Evolutionary conservation across 2,329 filamentous ascomycete genomes (phyloP).

Genomic region (Drechslerella stenobrocha): DNA sequence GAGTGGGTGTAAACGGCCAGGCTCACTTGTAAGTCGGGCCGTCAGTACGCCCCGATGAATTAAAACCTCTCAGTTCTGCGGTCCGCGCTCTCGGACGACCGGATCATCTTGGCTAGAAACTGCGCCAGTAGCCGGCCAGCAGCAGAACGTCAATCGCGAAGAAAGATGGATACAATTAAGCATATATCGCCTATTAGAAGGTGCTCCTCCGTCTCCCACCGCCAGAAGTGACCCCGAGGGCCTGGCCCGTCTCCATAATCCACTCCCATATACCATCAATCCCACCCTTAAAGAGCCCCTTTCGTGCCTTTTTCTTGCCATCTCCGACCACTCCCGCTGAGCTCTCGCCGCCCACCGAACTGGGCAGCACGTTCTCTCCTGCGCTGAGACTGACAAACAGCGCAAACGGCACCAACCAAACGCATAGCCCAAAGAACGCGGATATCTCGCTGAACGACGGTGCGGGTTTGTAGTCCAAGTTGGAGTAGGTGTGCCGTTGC

Average conservation of each 20-base stretch:
- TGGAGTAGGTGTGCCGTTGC: slow-evolving; percentile 51
- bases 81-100: no score
- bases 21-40: no score
- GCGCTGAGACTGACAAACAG: slow-evolving; percentile 93
- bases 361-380: slow-evolving; percentile 90
- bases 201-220: slow-evolving; percentile 47
- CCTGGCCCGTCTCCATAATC: slow-evolving; percentile 58
- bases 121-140: no score
- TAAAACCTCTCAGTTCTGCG: no score
- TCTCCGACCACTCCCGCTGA: slow-evolving; percentile 49
- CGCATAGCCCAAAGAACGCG: slow-evolving; percentile 91
- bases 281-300: slow-evolving; percentile 69
- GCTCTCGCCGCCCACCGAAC: slow-evolving; percentile 75
- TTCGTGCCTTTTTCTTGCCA: slow-evolving; percentile 59
- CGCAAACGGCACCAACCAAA: slow-evolving; percentile 94
- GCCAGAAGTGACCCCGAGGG: slow-evolving; percentile 43
- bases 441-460: slow-evolving; percentile 93
- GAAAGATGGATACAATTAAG: no score
- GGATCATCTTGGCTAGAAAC: no score
- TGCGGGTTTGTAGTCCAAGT: slow-evolving; percentile 59
- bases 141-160: not conserved
- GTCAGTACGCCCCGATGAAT: no score
- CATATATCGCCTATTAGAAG: slow-evolving; percentile 22
- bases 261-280: slow-evolving; percentile 64
- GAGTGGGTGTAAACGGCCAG: no score